Conservation (phyloP, 2,329 filamentous ascomycete species). For the Curvularia eragrostidis region DNA sequence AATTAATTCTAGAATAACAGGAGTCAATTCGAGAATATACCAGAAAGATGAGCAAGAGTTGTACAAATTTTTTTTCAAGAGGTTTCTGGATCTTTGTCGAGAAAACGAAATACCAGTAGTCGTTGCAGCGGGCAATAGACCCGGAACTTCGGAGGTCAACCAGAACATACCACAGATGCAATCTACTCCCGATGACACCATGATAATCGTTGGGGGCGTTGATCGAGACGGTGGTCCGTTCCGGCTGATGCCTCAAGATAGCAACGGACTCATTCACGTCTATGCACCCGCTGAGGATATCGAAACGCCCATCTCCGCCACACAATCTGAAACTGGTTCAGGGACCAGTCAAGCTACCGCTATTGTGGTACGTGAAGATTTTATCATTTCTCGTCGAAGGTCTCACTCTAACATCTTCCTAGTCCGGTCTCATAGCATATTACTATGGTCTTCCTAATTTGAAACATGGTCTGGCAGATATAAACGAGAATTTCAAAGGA, state of each 20-base stretch:
- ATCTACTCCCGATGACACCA: neutral
- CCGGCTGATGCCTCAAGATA: neutral
- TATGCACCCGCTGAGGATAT: neutral
- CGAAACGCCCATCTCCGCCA: neutral
- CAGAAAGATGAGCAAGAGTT: too few species aligned
- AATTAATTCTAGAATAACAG: neutral
- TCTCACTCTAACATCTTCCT: neutral
- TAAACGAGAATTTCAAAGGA: neutral
- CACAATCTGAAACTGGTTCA: neutral
- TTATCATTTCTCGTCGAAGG: neutral
- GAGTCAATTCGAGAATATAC: neutral
- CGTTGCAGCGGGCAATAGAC: neutral
- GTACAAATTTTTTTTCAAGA: neutral
- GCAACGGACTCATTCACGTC: neutral
- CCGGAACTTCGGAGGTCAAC: neutral
- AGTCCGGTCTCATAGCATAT: slow-evolving; percentile 2
- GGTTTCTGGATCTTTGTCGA: neutral
- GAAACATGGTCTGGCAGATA: neutral
- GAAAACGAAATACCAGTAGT: neutral
- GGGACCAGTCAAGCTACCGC: neutral
- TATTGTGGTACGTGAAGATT: neutral
- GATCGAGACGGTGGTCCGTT: neutral
- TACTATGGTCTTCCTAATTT: neutral
- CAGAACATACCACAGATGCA: neutral
- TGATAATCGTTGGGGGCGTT: neutral